Percentiles rank a stretch among this genome's conserved stretches.
Evolutionary conservation across 305 asterid genomes (phyloP).

Genomic region (Ilex paraguariensis): DNA sequence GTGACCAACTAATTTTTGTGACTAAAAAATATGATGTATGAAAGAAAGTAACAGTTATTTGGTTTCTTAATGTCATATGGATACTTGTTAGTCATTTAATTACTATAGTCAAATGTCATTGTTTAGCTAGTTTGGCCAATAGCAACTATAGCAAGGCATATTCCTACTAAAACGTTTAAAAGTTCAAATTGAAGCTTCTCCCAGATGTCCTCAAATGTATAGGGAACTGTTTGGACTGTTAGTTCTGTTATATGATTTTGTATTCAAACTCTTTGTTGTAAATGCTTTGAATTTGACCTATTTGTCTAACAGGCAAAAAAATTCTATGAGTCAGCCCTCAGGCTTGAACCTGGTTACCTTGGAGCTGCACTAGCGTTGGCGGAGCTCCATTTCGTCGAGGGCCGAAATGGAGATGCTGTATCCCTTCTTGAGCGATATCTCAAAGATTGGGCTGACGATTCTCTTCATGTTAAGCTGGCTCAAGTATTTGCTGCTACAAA

Average conservation of each 20-base stretch:
- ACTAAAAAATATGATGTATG: too few relatives aligned
- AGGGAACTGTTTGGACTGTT: not conserved
- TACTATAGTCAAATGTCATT: too few relatives aligned
- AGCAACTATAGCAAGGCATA: too few relatives aligned
- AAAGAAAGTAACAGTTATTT: too few relatives aligned
- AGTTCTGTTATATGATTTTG: too few relatives aligned
- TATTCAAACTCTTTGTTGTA: not conserved
- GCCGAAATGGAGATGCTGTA: conserved; percentile 90
- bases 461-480: conserved; percentile 93
- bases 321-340: conserved; percentile 90
- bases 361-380: conserved; percentile 98
- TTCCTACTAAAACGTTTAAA: too few relatives aligned
- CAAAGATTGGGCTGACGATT: conserved; percentile 95
- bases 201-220: not conserved
- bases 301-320: conserved; percentile 70
- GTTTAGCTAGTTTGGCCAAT: too few relatives aligned
- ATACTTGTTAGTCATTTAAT: not conserved
- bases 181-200: not conserved
- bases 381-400: conserved; percentile 90
- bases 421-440: conserved; percentile 81
- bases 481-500: conserved; percentile 91
- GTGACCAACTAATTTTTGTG: too few relatives aligned
- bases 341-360: conserved; percentile 96
- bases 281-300: not conserved
- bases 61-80: not conserved